Evolutionary conservation across 2,329 filamentous ascomycete genomes (phyloP).

Genomic region (Pyrenophora graminea): DNA sequence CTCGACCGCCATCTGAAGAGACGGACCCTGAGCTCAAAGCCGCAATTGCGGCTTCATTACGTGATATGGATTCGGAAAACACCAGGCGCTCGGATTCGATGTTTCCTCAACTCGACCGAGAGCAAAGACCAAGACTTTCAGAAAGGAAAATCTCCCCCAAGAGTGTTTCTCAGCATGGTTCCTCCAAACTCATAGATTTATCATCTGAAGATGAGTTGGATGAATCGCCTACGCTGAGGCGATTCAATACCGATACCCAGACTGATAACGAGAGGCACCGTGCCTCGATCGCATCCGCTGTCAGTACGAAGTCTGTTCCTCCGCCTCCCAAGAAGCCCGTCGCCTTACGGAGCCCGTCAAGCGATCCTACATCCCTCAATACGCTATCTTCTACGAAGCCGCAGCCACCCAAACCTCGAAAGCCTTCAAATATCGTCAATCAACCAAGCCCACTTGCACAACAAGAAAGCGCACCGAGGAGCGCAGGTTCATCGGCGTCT

Average conservation of each 20-base stretch:
- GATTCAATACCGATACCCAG: conserved; percentile 35
- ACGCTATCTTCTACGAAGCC: conserved; percentile 28
- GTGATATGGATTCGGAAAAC: conserved; percentile 51
- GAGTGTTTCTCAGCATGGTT: conserved; percentile 30
- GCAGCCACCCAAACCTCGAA: conserved; percentile 42
- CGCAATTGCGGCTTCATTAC: conserved; percentile 54
- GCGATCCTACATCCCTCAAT: conserved; percentile 22
- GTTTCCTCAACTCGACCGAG: conserved; percentile 41
- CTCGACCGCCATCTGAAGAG: conserved; percentile 42
- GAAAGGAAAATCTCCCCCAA: conserved; percentile 27
- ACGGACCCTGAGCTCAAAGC: conserved; percentile 54
- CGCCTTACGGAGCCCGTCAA: conserved; percentile 47
- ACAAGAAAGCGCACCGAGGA: conserved; percentile 18
- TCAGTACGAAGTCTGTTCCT: conserved; percentile 39
- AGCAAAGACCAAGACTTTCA: conserved; percentile 47
- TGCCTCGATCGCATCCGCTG: conserved; percentile 20
- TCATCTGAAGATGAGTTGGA: conserved; percentile 49
- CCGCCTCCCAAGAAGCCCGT: conserved; percentile 41
- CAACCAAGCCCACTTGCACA: conserved; percentile 37
- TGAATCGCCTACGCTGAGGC: conserved; percentile 21
- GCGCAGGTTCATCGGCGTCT: conserved; percentile 40
- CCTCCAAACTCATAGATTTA: conserved; percentile 54
- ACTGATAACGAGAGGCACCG: conserved; percentile 18
- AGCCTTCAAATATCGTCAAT: conserved; percentile 30
- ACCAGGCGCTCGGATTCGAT: conserved; percentile 39